Conservation (phyloP, 2,329 filamentous ascomycete species). For the Fusarium veterinarium region DNA sequence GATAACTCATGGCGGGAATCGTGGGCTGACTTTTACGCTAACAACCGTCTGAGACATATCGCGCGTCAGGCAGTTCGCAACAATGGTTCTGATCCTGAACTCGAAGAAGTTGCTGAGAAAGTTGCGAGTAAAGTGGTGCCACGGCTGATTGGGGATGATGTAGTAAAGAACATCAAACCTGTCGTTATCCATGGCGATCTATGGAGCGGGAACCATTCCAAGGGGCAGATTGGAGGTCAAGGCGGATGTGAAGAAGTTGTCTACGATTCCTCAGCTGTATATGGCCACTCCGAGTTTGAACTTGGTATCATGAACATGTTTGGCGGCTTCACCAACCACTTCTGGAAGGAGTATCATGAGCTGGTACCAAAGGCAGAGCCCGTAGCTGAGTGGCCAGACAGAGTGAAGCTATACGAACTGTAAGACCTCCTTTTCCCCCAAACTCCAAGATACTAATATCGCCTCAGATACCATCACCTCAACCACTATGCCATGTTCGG, state of each 20-base stretch:
- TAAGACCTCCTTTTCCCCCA: constrained; percentile 54
- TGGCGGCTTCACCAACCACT: constrained; percentile 80
- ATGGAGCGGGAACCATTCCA: constrained; percentile 88
- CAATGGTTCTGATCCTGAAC: constrained; percentile 72
- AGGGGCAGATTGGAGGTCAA: constrained; percentile 69
- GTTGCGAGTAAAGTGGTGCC: constrained; percentile 77
- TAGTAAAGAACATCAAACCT: constrained; percentile 74
- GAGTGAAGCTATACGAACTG: constrained; percentile 84
- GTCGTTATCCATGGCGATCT: constrained; percentile 91
- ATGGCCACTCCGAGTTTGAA: constrained; percentile 90
- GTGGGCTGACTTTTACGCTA: constrained; percentile 89
- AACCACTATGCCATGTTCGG: constrained; percentile 92
- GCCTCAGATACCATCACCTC: constrained; percentile 81
- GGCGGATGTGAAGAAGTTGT: constrained; percentile 77
- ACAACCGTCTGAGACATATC: constrained; percentile 77
- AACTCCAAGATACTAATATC: not conserved
- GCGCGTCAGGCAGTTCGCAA: constrained; percentile 65
- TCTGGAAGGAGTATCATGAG: constrained; percentile 81
- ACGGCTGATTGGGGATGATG: constrained; percentile 75
- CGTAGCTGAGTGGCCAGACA: constrained; percentile 84
- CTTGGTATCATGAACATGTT: constrained; percentile 97
- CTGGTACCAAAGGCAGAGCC: constrained; percentile 85
- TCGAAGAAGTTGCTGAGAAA: constrained; percentile 72
- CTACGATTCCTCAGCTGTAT: constrained; percentile 84
- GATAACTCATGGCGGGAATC: constrained; percentile 77